Evolutionary conservation across 2,329 filamentous ascomycete genomes (phyloP).

Genomic region (Cytospora mali): DNA sequence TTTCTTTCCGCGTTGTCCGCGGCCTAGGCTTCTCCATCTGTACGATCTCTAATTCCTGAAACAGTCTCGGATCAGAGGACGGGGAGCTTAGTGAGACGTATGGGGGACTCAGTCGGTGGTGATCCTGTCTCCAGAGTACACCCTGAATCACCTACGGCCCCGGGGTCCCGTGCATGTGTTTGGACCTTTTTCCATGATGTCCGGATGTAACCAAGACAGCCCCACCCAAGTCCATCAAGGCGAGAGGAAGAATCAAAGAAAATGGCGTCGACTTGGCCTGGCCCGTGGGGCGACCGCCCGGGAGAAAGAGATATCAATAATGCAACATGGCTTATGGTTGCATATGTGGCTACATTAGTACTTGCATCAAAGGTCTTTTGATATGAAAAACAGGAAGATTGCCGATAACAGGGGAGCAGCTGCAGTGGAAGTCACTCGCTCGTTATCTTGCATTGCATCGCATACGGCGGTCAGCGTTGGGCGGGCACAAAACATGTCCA

Average conservation of each 20-base stretch:
- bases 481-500: background rate
- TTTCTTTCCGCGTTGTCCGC: constrained; percentile 48
- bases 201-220: background rate
- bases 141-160: no score
- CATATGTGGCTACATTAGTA: background rate
- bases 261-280: no score
- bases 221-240: background rate
- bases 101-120: no score
- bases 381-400: background rate
- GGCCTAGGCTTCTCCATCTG: constrained; percentile 46
- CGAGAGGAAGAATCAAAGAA: background rate
- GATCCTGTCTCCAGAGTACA: background rate
- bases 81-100: no score
- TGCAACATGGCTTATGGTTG: background rate
- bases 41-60: constrained; percentile 51
- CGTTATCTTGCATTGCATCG: background rate
- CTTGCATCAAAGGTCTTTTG: background rate
- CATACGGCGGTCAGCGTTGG: background rate
- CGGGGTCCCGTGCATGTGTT: no score
- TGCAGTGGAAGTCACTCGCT: background rate
- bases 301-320: background rate
- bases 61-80: no score
- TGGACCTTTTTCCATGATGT: background rate
- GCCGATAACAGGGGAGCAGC: background rate
- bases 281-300: background rate